A percentile compares a stretch with the other conserved stretches of the same genome.
phyloP scores from a whole-genome alignment of 176 grass and related monocot species.

The Miscanthus lutarioriparius region DNA sequence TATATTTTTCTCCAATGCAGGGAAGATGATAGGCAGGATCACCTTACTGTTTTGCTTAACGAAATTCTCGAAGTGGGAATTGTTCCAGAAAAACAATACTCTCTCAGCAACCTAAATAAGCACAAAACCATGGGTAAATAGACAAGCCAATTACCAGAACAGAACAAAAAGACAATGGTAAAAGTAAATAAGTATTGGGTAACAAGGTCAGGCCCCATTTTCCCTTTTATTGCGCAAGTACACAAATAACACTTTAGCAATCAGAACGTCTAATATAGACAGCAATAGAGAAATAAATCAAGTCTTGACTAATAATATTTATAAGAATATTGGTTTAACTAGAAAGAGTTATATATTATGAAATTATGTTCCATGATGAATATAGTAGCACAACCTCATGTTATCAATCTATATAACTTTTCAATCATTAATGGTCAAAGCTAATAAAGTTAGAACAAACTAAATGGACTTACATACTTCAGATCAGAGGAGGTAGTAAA shows the following conservation, averaged over 20 bases:
- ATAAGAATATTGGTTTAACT: not conserved
- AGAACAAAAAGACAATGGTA: not conserved
- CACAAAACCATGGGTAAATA: not conserved
- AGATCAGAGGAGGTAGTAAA: not conserved
- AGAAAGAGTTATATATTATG: not conserved
- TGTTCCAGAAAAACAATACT: conserved; percentile 52
- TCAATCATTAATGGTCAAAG: not conserved
- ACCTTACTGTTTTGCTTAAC: conserved; percentile 46
- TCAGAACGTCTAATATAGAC: not conserved
- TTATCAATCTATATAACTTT: not conserved
- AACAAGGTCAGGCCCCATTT: not conserved
- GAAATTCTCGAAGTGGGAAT: conserved; percentile 11
- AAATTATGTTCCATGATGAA: not conserved
- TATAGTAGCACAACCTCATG: not conserved
- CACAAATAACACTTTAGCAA: not conserved
- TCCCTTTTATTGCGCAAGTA: not conserved
- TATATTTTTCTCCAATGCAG: conserved; percentile 47
- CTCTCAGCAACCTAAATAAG: conserved; percentile 56
- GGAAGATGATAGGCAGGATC: conserved; percentile 46
- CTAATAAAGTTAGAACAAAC: not conserved
- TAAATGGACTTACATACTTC: not conserved
- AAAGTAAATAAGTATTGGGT: not conserved
- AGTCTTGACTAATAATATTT: not conserved
- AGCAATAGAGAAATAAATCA: not conserved
- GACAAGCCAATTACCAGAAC: not conserved